Base-by-base conservation (phyloP, 169 alveolate genomes). In the Toxoplasma gondii region DNA sequence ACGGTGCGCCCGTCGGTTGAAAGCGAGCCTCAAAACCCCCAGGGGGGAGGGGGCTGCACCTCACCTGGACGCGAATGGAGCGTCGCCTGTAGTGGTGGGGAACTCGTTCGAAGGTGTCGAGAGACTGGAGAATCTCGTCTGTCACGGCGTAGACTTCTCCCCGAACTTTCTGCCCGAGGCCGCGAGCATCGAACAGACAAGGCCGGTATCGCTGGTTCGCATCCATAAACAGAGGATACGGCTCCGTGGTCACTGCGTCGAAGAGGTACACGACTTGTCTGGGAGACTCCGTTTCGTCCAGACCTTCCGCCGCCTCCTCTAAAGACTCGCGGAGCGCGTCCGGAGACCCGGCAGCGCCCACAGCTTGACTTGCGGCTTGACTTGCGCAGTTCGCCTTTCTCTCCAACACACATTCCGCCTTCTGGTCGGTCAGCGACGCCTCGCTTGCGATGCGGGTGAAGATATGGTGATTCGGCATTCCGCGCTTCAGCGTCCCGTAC, bases 401-500 rank as follows among this genome's bases (percentile, higher is more conserved):
- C 7, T 53, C 27, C 67, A 53, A 19, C 27, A n/a, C n/a, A n/a
- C n/a, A n/a, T n/a, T n/a, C n/a, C n/a, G n/a, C n/a, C n/a, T n/a
- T n/a, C n/a, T n/a, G n/a, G n/a, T n/a, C n/a, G n/a, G n/a, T n/a
- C n/a, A n/a, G n/a, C n/a, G n/a, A n/a, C n/a, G n/a, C 74, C 74
- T 64, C 74, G 1, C 74, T 16, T 16, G 70, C 92, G 54, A 45
- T 41, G 4, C 54, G 80, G 9, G 92, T 45, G n/a, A 88, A 41
- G 5, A 39, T 29, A 91, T 88, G 80, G 88, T 88, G 92, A 64
- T 88, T 88, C 54, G 70, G 70, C 92, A 88, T 88, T 1, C 54
- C 54, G 45, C 80, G 67, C 29, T 88, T 88, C 88, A 88, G 92
- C 45, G 92, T 88, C n/a, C 92, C 92, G 34, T 88, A 88, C 45